Conservation (phyloP, 495 filamentous ascomycete genomes). For the Daldinia caldariorum region DNA sequence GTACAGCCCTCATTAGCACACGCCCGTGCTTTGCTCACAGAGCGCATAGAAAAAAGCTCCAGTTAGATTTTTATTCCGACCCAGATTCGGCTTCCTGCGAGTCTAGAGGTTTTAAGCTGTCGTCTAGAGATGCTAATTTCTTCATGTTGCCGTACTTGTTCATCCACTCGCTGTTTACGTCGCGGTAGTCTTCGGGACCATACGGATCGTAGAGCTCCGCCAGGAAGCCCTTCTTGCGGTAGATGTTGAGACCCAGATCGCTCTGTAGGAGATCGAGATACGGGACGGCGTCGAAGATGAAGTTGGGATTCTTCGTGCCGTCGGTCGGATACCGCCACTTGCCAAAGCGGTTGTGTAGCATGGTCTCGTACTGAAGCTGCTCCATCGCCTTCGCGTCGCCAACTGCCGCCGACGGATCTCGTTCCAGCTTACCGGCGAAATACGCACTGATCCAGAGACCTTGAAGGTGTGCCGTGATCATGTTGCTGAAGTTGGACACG, state of each 20-base stretch:
- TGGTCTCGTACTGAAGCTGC: slow-evolving; percentile 62
- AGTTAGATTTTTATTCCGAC: slow-evolving; percentile 2
- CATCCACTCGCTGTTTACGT: slow-evolving; percentile 67
- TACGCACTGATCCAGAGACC: slow-evolving; percentile 78
- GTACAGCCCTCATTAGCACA: slow-evolving; percentile 27
- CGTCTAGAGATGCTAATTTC: slow-evolving; percentile 33
- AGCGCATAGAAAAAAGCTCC: slow-evolving; percentile 16
- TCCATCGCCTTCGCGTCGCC: slow-evolving; percentile 42
- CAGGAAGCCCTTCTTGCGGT: slow-evolving; percentile 57
- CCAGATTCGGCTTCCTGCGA: slow-evolving; percentile 16
- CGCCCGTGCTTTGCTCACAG: background rate
- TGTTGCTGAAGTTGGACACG: slow-evolving; percentile 70
- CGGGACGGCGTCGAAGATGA: slow-evolving; percentile 80
- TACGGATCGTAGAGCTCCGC: slow-evolving; percentile 66
- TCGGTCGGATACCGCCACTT: slow-evolving; percentile 74
- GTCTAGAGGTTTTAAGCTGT: slow-evolving; percentile 28
- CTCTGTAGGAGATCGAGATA: slow-evolving; percentile 76
- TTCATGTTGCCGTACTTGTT: slow-evolving; percentile 40
- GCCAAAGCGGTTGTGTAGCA: slow-evolving; percentile 73
- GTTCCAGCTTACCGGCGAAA: slow-evolving; percentile 53
- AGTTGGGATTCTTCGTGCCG: slow-evolving; percentile 71
- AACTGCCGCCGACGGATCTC: slow-evolving; percentile 35
- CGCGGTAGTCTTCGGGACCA: slow-evolving; percentile 68
- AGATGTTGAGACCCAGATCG: slow-evolving; percentile 67
- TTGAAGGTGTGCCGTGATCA: slow-evolving; percentile 71